Conservation (phyloP, 208 protist genomes). For the Phytomonas francai region DNA sequence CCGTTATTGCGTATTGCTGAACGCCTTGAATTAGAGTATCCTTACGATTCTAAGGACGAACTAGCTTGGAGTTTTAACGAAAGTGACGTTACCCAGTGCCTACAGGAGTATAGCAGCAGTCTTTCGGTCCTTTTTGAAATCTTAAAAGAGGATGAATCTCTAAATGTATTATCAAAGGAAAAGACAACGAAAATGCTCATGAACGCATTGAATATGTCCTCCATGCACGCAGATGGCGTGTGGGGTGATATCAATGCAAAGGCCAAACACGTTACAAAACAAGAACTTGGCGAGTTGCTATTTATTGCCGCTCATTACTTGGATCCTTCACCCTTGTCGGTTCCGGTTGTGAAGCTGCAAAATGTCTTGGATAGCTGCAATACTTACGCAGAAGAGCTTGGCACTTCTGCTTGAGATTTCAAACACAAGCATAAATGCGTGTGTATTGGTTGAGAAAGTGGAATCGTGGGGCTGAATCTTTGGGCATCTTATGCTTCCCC, state of each 20-base stretch:
- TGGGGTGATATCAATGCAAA: constrained; percentile 18
- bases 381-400: not conserved
- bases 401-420: not conserved
- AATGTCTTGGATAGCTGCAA: constrained; percentile 24
- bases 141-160: constrained; percentile 33
- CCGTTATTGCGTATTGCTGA: constrained; percentile 54
- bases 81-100: constrained; percentile 32
- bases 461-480: not conserved
- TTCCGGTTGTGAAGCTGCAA: constrained; percentile 46
- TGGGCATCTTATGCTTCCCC: not conserved
- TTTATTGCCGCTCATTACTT: constrained; percentile 32
- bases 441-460: not conserved
- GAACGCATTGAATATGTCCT: constrained; percentile 24
- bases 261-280: constrained; percentile 23
- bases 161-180: constrained; percentile 27
- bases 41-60: constrained; percentile 46
- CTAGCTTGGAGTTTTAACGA: constrained; percentile 23
- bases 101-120: constrained; percentile 23
- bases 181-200: constrained; percentile 32
- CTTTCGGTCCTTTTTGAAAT: constrained; percentile 28
- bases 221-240: constrained; percentile 39
- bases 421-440: not conserved
- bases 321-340: constrained; percentile 65
- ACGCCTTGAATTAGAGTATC: constrained; percentile 57
- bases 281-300: constrained; percentile 57